These are phyloP conservation scores for Boletus coccyginus DNA, from an alignment of 768 basidiomycete species.

Conservation along the genomic window DNA sequence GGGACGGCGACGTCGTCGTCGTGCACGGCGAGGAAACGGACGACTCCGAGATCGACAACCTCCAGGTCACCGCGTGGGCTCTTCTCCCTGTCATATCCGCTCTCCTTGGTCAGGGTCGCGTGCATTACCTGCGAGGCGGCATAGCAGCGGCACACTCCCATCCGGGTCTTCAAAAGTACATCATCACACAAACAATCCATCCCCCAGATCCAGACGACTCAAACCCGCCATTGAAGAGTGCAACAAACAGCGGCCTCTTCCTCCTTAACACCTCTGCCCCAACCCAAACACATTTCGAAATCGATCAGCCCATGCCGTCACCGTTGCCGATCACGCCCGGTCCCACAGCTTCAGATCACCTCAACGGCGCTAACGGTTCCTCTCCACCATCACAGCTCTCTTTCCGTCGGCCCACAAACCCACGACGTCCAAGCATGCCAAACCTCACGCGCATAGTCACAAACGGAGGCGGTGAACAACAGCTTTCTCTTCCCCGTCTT, in stretches of 20 bases:
- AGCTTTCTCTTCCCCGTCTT: conserved; percentile 45
- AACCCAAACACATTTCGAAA: conserved; percentile 51
- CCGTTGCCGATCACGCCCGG: conserved; percentile 60
- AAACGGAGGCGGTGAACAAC: conserved; percentile 42
- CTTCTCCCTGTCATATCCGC: conserved; percentile 62
- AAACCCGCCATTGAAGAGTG: conserved; percentile 23
- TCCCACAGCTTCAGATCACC: conserved; percentile 37
- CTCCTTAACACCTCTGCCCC: conserved; percentile 64
- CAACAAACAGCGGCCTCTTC: conserved; percentile 53
- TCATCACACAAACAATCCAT: conserved; percentile 33
- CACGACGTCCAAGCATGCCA: conserved; percentile 60
- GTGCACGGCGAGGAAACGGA: conserved; percentile 82
- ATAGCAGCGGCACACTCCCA: conserved; percentile 60
- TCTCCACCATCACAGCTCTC: conserved; percentile 63
- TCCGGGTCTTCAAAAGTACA: conserved; percentile 49
- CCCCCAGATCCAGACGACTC: conserved; percentile 9
- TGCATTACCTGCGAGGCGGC: conserved; percentile 73
- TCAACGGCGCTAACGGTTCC: conserved; percentile 51
- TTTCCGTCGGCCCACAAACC: conserved; percentile 51
- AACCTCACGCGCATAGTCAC: conserved; percentile 64
- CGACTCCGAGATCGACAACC: conserved; percentile 54
- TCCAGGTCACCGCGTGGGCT: conserved; percentile 63
- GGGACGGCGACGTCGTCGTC: conserved; percentile 71
- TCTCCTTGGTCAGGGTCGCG: conserved; percentile 51
- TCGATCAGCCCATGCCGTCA: conserved; percentile 51